Evolutionary conservation across 768 basidiomycete genomes (phyloP).

Genomic region (Mrakia frigida): DNA sequence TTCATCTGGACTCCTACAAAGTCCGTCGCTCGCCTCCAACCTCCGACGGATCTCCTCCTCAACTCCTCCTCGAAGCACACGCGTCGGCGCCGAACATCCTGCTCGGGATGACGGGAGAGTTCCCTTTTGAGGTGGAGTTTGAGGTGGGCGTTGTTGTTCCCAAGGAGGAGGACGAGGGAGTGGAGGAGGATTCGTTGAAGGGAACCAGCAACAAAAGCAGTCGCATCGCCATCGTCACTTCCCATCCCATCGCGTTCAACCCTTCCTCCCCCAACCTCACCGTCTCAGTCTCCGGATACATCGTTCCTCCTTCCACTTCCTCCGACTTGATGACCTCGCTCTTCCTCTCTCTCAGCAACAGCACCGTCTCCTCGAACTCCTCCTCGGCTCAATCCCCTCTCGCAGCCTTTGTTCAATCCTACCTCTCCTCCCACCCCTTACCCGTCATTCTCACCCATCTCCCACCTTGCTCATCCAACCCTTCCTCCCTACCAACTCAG

Average conservation of each 20-base stretch:
- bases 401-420: slow-evolving; percentile 6
- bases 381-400: slow-evolving; percentile 3
- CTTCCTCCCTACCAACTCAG: not conserved
- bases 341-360: not conserved
- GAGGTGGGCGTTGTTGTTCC: slow-evolving; percentile 12
- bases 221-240: slow-evolving; percentile 14
- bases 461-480: not conserved
- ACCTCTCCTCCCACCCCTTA: slow-evolving; percentile 16
- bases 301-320: not conserved
- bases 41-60: not conserved
- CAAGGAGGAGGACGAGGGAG: not conserved
- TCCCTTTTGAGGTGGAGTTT: slow-evolving; percentile 17
- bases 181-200: not conserved
- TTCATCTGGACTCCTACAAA: slow-evolving; percentile 33
- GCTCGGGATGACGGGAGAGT: slow-evolving; percentile 1
- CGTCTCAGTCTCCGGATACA: slow-evolving; percentile 6
- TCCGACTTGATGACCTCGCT: not conserved
- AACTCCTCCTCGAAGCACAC: slow-evolving; percentile 11
- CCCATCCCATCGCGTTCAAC: slow-evolving; percentile 10
- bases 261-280: slow-evolving; percentile 3
- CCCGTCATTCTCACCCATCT: slow-evolving; percentile 13
- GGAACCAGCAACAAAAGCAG: not conserved
- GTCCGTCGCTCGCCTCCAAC: slow-evolving; percentile 10
- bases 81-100: slow-evolving; percentile 17
- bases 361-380: not conserved